phyloP scores from a whole-genome alignment of 1,284 basidiomycete species.

The Microbotryomycetes sp. region DNA sequence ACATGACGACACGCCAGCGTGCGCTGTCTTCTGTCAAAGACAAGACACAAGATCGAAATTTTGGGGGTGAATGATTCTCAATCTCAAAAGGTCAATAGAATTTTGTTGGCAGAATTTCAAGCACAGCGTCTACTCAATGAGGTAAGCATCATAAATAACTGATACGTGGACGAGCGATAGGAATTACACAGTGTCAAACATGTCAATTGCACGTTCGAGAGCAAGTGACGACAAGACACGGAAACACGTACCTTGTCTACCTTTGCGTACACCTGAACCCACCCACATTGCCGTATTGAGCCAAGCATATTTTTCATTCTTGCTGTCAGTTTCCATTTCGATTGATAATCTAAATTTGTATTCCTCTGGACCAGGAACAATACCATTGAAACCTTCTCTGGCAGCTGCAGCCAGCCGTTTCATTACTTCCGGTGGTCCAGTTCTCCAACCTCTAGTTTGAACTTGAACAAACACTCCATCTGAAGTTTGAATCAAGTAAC shows the following conservation, averaged over 20 bases:
- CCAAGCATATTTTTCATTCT: conserved; percentile 19
- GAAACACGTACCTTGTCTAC: conserved; percentile 22
- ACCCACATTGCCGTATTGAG: conserved; percentile 28
- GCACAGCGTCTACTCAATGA: conserved; percentile 11
- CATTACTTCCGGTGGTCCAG: conserved; percentile 22
- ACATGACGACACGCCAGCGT: neutral
- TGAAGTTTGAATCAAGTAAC: conserved; percentile 26
- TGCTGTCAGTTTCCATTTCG: conserved; percentile 19
- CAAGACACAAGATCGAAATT: too few species aligned
- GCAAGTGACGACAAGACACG: neutral
- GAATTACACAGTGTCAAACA: neutral
- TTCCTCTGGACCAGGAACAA: conserved; percentile 18
- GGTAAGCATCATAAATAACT: conserved; percentile 31
- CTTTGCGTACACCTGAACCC: conserved; percentile 17
- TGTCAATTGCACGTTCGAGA: neutral
- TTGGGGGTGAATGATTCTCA: too few species aligned
- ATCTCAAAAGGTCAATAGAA: too few species aligned
- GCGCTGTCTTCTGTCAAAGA: neutral
- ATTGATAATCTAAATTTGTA: conserved; percentile 28
- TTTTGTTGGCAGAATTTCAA: neutral
- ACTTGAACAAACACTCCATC: conserved; percentile 20
- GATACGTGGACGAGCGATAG: neutral
- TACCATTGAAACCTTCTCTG: conserved; percentile 12
- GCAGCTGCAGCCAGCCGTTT: conserved; percentile 17
- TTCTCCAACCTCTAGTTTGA: conserved; percentile 29